A percentile compares a stretch with the other conserved stretches of the same genome.
Evolutionary conservation across 495 filamentous ascomycete species (phyloP).

Genomic region (Talaromyces proteolyticus): DNA sequence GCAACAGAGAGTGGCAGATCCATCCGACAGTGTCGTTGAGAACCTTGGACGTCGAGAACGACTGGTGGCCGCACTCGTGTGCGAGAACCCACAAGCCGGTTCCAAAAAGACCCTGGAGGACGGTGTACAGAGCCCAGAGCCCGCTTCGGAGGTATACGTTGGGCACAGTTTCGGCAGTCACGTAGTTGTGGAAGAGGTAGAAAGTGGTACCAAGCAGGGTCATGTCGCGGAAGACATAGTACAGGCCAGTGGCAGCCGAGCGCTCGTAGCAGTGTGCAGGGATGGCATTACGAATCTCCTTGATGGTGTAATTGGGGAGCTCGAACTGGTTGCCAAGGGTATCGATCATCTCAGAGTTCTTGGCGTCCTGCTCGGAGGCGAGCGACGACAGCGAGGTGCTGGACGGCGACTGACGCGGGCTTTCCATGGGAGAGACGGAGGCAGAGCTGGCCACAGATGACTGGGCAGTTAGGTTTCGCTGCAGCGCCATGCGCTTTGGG

Average conservation of each 20-base stretch:
- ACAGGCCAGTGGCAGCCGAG: constrained; percentile 51
- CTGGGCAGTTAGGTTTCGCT: constrained; percentile 42
- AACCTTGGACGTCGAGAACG: constrained; percentile 73
- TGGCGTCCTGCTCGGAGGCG: constrained; percentile 47
- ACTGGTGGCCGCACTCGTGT: constrained; percentile 70
- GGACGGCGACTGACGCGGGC: constrained; percentile 72
- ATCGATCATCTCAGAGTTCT: constrained; percentile 53
- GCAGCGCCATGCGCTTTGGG: constrained; percentile 47
- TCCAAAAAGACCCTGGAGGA: constrained; percentile 59
- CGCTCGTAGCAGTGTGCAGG: constrained; percentile 61
- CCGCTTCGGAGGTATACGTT: constrained; percentile 38
- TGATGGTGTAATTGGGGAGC: constrained; percentile 66
- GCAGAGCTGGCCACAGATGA: constrained; percentile 60
- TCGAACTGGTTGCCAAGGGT: constrained; percentile 65
- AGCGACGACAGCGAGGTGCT: constrained; percentile 89
- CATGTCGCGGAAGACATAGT: constrained; percentile 59
- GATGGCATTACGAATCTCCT: constrained; percentile 60
- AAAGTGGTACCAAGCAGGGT: constrained; percentile 49
- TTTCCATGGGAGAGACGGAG: constrained; percentile 59
- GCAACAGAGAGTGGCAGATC: constrained; percentile 72
- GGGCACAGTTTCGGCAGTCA: constrained; percentile 58
- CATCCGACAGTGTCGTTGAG: constrained; percentile 85
- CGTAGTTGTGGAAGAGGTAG: constrained; percentile 59
- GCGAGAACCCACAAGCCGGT: constrained; percentile 69
- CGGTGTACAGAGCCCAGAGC: constrained; percentile 56